Conservation (phyloP, 805 yeast species). For the Komagataella ulmi region DNA sequence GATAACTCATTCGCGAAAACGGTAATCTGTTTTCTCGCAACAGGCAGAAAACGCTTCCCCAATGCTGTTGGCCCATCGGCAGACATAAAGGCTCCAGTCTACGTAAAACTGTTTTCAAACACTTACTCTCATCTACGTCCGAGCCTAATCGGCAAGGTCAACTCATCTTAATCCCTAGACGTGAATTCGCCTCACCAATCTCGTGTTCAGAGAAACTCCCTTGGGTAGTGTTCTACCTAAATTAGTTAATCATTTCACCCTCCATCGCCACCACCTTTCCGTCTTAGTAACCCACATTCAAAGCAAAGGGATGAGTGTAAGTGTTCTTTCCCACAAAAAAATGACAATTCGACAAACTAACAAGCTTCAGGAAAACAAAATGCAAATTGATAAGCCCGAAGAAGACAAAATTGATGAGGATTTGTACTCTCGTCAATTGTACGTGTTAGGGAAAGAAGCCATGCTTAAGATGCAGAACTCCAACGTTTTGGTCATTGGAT, state of each 20-base stretch:
- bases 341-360: not conserved
- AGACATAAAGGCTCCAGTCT: not conserved
- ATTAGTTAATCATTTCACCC: not conserved
- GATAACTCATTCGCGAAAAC: not conserved
- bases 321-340: not conserved
- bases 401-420: conserved; percentile 71
- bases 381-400: conserved; percentile 28
- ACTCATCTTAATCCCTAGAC: not conserved
- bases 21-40: not conserved
- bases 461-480: conserved; percentile 95
- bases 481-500: conserved; percentile 81
- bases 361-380: conserved; percentile 10
- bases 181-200: not conserved
- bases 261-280: not conserved
- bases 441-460: conserved; percentile 95
- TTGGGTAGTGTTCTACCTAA: not conserved
- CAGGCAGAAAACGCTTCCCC: not conserved
- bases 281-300: not conserved
- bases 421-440: conserved; percentile 90
- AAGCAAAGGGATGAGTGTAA: not conserved
- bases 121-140: not conserved
- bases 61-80: not conserved
- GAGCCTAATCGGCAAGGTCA: not conserved
- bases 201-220: not conserved
- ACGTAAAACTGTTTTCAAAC: not conserved